Conservation (phyloP, 192 early-diverging fungal genomes). For the Umbelopsis vinacea region DNA sequence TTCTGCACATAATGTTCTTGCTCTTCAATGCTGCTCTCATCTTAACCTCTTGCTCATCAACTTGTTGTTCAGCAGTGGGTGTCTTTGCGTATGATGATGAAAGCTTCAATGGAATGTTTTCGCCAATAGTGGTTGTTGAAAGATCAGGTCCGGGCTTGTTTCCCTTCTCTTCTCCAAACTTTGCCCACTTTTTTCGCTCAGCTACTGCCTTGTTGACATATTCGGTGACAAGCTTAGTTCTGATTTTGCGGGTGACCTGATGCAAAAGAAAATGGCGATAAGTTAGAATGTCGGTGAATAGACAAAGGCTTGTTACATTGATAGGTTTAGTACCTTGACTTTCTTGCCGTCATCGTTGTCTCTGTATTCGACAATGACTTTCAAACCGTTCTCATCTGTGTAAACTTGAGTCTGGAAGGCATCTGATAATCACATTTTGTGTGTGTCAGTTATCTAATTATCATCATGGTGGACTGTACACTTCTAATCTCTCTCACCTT, state of each 20-base stretch:
- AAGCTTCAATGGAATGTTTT: constrained; percentile 86
- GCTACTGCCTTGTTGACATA: constrained; percentile 89
- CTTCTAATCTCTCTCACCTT: constrained; percentile 39
- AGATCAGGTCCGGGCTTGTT: constrained; percentile 84
- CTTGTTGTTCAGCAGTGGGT: constrained; percentile 67
- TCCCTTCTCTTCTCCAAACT: constrained; percentile 89
- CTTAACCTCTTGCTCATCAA: constrained; percentile 56
- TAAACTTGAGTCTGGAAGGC: constrained; percentile 48
- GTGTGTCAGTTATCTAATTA: neutral
- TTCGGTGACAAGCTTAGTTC: constrained; percentile 77
- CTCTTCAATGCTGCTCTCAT: constrained; percentile 61
- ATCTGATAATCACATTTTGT: constrained; percentile 8
- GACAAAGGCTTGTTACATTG: neutral
- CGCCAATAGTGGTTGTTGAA: constrained; percentile 86
- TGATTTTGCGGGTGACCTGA: constrained; percentile 80
- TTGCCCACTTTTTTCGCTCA: constrained; percentile 89
- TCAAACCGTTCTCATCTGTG: constrained; percentile 80
- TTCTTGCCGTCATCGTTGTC: constrained; percentile 91
- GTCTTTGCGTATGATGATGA: constrained; percentile 59
- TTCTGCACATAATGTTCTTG: constrained; percentile 92
- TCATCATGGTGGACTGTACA: neutral
- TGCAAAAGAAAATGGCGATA: neutral
- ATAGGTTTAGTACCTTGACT: constrained; percentile 69
- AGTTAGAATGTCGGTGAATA: neutral
- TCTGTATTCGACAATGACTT: constrained; percentile 79